Percentiles rank a stretch among this genome's conserved stretches.
phyloP scores from a whole-genome alignment of 1,284 basidiomycete species.

The Irpex lacteus region DNA sequence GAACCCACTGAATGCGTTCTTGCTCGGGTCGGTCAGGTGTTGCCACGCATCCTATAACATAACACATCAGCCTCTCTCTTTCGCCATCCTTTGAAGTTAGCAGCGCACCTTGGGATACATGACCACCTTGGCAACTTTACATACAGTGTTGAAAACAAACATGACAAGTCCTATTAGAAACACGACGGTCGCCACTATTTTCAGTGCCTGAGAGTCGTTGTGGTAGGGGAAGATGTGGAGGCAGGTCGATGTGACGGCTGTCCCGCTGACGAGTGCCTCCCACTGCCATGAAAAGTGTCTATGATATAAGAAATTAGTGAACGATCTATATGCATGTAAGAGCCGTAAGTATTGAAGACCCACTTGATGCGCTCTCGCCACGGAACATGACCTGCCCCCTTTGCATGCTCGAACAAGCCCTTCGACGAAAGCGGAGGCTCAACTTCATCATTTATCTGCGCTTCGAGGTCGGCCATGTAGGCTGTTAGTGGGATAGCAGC shows the following conservation, averaged over 20 bases:
- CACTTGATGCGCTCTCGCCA: conserved; percentile 17
- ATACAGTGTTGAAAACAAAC: conserved; percentile 45
- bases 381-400: conserved; percentile 1
- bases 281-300: conserved; percentile 41
- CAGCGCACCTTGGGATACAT: conserved; percentile 38
- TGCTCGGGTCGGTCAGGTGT: conserved; percentile 33
- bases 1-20: conserved; percentile 54
- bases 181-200: conserved; percentile 18
- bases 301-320: neutral
- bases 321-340: neutral
- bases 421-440: neutral
- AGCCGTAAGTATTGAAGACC: conserved; percentile 1
- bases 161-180: conserved; percentile 31
- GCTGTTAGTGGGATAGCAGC: no score
- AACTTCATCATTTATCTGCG: neutral
- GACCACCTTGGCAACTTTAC: conserved; percentile 38
- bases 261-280: conserved; percentile 39
- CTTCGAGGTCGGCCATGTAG: neutral
- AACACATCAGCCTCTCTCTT: neutral
- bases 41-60: conserved; percentile 28
- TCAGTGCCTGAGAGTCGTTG: conserved; percentile 17
- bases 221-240: conserved; percentile 36
- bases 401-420: neutral
- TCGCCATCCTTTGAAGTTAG: neutral
- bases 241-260: conserved; percentile 30